Percentiles rank a stretch among this genome's conserved stretches.
These are phyloP conservation scores for Papilionanthe hybrid DNA, from an alignment of 116 monocot species.

Conservation along the genomic window DNA sequence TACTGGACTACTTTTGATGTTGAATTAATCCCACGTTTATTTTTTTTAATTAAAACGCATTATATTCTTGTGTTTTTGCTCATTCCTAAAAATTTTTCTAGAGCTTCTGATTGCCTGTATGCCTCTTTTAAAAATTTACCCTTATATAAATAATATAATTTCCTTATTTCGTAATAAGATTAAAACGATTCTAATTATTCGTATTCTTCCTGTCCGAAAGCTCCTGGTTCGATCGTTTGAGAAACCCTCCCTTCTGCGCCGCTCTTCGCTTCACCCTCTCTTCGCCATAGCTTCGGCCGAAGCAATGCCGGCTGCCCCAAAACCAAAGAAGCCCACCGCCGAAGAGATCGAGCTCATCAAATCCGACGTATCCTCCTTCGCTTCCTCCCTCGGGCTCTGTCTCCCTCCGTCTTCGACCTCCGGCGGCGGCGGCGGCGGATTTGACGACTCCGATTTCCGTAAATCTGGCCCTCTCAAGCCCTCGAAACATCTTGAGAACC, in stretches of 20 bases:
- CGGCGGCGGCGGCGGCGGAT: slow-evolving; percentile 7
- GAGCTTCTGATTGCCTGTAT: too few relatives aligned
- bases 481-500: not conserved
- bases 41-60: too few relatives aligned
- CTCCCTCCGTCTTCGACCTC: slow-evolving; percentile 13
- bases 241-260: not conserved
- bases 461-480: slow-evolving; percentile 80
- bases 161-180: too few relatives aligned
- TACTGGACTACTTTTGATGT: too few relatives aligned
- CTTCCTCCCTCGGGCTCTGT: slow-evolving; percentile 72
- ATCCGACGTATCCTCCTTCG: slow-evolving; percentile 81
- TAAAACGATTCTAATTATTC: too few relatives aligned
- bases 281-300: not conserved
- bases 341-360: slow-evolving; percentile 47
- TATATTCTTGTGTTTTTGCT: too few relatives aligned
- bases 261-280: not conserved
- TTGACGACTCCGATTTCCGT: slow-evolving; percentile 55
- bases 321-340: slow-evolving; percentile 16
- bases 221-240: too few relatives aligned
- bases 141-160: too few relatives aligned
- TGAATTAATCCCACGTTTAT: too few relatives aligned
- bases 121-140: too few relatives aligned
- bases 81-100: too few relatives aligned
- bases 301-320: slow-evolving; percentile 16
- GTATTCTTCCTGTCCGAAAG: too few relatives aligned